Evolutionary conservation across 495 filamentous ascomycete species (phyloP), one percentile per base, ranked within the genome.

Genomic region (Daldinia bambusicola): DNA sequence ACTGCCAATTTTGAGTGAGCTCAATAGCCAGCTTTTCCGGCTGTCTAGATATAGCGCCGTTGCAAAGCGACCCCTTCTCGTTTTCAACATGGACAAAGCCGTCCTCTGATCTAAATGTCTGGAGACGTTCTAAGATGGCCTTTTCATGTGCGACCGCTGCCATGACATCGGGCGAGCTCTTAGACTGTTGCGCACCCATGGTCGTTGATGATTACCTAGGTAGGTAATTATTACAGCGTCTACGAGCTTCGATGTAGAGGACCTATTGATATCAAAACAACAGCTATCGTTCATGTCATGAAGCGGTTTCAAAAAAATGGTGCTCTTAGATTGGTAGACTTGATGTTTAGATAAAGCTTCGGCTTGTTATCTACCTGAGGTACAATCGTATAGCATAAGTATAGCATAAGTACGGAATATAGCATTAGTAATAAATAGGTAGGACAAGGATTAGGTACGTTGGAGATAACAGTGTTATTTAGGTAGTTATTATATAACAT

Each of bases 1-100:
- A 84, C 75, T 90, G 83, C 88, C 89, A 91, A 34, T 86, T 61
- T 55, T 81, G 77, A 7, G 84, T 79, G 6, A 80, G 72, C 30
- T 76, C 68, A 13, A 88, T 75, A 7, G 82, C 85, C 1, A 92
- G 66, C 8, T 71, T 74, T 57, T 79, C 77, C 0, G 79, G 75
- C 20, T 75, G 57, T 56, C 83, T 79, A 26, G 50, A 56, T 68
- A 73, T 67, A 30, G 40, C 41, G 6, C 40, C 60, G 18, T 64
- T 62, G 48, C 45, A 68, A n/a, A 55, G 38, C 1, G 48, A 13
- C 1, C 16, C 59, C 32, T 81, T 79, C 51, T 74, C 74, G 9
- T 74, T 67, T 7, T 80, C 69, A 56, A 88, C 74, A 62, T 84
- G 79, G 55, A 87, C 78, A 56, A 86, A 87, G n/a, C 82, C 85